A percentile compares a stretch with the other conserved stretches of the same genome.
Evolutionary conservation across 306 rosid genomes (phyloP).

Genomic region (Acacia acuminata): DNA sequence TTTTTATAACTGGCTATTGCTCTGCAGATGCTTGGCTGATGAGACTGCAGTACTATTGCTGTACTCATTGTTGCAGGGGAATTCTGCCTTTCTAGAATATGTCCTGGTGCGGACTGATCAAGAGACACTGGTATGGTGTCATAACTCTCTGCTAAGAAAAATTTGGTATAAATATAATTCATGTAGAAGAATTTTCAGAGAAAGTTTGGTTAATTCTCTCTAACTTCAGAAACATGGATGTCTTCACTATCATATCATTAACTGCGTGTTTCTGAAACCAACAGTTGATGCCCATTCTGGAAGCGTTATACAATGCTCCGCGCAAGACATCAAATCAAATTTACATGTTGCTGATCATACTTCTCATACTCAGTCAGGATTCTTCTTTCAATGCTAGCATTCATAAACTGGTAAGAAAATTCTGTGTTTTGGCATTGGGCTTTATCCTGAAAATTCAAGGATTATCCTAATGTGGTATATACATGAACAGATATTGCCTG

Average conservation of each 20-base stretch:
- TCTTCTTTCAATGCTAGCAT: conserved; percentile 96
- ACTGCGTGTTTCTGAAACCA: conserved; percentile 37
- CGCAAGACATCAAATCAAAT: conserved; percentile 89
- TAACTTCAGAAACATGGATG: conserved; percentile 17
- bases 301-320: conserved; percentile 88
- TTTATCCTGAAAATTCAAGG: conserved; percentile 27
- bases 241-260: conserved; percentile 24
- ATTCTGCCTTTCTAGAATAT: conserved; percentile 88
- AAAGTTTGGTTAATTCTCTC: conserved; percentile 8
- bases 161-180: conserved; percentile 18
- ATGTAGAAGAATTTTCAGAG: background rate
- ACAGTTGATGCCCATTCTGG: conserved; percentile 97
- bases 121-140: conserved; percentile 87
- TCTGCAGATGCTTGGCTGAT: conserved; percentile 83
- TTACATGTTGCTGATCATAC: conserved; percentile 92
- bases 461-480: conserved; percentile 36
- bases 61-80: conserved; percentile 93
- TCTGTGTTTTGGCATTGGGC: conserved; percentile 20
- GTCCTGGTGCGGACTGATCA: conserved; percentile 98
- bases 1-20: conserved; percentile 23
- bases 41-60: conserved; percentile 93
- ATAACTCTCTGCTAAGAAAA: conserved; percentile 26
- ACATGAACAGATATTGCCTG: conserved; percentile 69
- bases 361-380: conserved; percentile 97
- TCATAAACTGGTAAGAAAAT: conserved; percentile 82